Conservation (phyloP, 2,329 filamentous ascomycete species). For the Phialophora tarda region DNA sequence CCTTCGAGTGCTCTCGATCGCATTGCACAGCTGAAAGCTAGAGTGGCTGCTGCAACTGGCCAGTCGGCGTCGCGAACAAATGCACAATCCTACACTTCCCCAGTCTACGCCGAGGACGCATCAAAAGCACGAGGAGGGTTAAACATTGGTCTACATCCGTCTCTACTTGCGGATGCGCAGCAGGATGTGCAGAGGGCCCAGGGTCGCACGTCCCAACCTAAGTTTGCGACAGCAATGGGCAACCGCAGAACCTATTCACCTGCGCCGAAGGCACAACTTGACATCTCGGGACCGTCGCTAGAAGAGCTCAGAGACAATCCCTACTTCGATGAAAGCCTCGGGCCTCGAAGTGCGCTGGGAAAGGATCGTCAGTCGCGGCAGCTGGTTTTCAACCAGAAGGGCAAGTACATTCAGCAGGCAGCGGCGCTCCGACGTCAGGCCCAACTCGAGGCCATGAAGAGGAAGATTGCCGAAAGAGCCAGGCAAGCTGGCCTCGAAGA, state of each 20-base stretch:
- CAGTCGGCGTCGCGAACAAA: conserved; percentile 48
- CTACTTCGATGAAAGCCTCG: conserved; percentile 76
- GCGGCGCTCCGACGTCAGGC: conserved; percentile 86
- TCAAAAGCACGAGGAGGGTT: conserved; percentile 68
- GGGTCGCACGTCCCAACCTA: conserved; percentile 50
- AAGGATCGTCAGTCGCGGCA: conserved; percentile 74
- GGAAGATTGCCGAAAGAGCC: conserved; percentile 83
- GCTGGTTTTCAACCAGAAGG: conserved; percentile 90
- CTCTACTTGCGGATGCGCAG: conserved; percentile 61
- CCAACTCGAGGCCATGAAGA: conserved; percentile 91
- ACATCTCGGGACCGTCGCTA: conserved; percentile 62
- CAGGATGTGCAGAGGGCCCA: conserved; percentile 52
- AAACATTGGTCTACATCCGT: conserved; percentile 78
- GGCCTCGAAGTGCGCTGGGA: conserved; percentile 61
- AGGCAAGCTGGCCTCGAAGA: conserved; percentile 94
- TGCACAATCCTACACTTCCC: conserved; percentile 50
- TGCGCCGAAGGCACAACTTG: conserved; percentile 56
- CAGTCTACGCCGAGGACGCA: conserved; percentile 56
- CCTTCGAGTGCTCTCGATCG: conserved; percentile 63
- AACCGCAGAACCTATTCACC: conserved; percentile 59
- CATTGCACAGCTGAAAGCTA: conserved; percentile 79
- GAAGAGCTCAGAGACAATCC: conserved; percentile 73
- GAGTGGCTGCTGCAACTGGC: conserved; percentile 75
- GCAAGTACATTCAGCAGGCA: conserved; percentile 95
- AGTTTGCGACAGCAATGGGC: conserved; percentile 61